A percentile compares a stretch with the other conserved stretches of the same genome.
Evolutionary conservation across 345 rosid genomes (phyloP).

Genomic region (Raphanus sativus): DNA sequence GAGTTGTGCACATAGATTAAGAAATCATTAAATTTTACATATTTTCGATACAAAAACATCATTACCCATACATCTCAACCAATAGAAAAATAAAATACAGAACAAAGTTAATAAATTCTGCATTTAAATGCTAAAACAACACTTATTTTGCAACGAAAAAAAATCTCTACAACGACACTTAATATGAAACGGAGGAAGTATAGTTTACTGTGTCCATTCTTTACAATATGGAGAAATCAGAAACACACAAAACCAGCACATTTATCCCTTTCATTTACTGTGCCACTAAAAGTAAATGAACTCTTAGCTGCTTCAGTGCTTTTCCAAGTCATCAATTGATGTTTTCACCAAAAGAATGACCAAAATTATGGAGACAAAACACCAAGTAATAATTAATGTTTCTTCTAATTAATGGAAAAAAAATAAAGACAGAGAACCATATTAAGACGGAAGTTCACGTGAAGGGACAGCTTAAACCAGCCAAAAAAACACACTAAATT

Average conservation of each 20-base stretch:
- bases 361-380: slow-evolving; percentile 19
- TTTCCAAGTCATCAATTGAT: not conserved
- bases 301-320: not conserved
- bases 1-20: no score
- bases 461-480: slow-evolving; percentile 35
- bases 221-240: not conserved
- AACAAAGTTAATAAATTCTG: no score
- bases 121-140: no score
- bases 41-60: no score
- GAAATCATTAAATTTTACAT: no score
- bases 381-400: not conserved
- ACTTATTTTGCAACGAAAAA: no score
- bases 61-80: no score
- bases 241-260: not conserved
- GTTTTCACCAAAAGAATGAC: not conserved
- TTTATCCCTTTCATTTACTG: not conserved
- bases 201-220: not conserved
- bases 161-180: no score
- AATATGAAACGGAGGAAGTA: no score
- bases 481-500: slow-evolving; percentile 16
- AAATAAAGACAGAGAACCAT: slow-evolving; percentile 18
- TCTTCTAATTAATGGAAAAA: slow-evolving; percentile 13
- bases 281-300: not conserved
- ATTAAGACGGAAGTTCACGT: slow-evolving; percentile 31
- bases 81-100: no score